Evolutionary conservation across 805 yeast species (phyloP).

Genomic region (Cyberlindnera mycetangii): DNA sequence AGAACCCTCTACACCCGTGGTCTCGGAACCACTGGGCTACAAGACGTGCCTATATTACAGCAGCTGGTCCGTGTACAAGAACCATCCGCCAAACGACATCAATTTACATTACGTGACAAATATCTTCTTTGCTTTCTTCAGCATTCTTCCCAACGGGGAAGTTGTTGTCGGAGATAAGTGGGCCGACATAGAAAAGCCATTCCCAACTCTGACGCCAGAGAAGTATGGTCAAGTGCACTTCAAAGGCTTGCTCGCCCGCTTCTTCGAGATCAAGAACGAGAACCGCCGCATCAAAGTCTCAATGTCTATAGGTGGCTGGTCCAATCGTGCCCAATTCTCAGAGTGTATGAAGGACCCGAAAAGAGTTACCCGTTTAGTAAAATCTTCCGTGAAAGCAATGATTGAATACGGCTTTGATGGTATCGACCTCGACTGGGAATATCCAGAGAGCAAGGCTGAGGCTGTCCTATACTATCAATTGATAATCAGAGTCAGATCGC

Average conservation of each 20-base stretch:
- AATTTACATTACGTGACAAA: conserved; percentile 59
- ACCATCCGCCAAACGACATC: conserved; percentile 58
- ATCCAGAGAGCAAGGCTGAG: conserved; percentile 51
- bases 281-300: conserved; percentile 48
- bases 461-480: conserved; percentile 43
- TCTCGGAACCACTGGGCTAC: not conserved
- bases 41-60: conserved; percentile 45
- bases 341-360: conserved; percentile 36
- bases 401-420: conserved; percentile 75
- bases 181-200: conserved; percentile 53
- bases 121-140: conserved; percentile 74
- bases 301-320: conserved; percentile 87
- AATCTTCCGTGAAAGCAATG: conserved; percentile 46
- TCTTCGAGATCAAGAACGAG: conserved; percentile 40
- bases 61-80: conserved; percentile 64
- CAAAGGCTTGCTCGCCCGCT: conserved; percentile 51
- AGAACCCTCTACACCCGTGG: not conserved
- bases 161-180: conserved; percentile 47
- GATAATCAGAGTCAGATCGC: conserved; percentile 37
- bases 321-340: conserved; percentile 48
- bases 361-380: conserved; percentile 44
- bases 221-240: conserved; percentile 3
- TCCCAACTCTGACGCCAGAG: conserved; percentile 20
- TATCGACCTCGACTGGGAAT: conserved; percentile 94
- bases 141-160: conserved; percentile 31